Evolutionary conservation across 257 asterid species (phyloP).

Genomic region (Buddleja alternifolia): DNA sequence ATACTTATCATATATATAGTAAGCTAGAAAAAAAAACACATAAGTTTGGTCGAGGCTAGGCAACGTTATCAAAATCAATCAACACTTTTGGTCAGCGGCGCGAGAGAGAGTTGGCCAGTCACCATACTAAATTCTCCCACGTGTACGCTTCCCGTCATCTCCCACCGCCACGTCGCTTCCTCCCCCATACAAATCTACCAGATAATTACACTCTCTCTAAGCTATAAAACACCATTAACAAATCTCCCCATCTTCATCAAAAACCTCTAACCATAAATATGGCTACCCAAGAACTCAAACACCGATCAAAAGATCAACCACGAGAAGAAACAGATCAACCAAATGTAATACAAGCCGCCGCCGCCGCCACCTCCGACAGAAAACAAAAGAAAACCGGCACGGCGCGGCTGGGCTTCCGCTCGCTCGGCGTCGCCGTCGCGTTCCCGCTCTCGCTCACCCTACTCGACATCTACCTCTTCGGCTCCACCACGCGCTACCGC

Average conservation of each 20-base stretch:
- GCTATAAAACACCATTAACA: constrained; percentile 33
- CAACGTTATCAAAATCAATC: too few species aligned
- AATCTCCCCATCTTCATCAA: not conserved
- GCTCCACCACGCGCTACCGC: constrained; percentile 60
- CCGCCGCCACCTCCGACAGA: constrained; percentile 19
- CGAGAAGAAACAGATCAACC: constrained; percentile 12
- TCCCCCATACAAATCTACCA: constrained; percentile 26
- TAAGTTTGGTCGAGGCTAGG: too few species aligned
- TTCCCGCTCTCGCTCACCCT: constrained; percentile 60
- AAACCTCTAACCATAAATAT: constrained; percentile 20
- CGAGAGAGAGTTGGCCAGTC: constrained; percentile 11
- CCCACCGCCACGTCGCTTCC: constrained; percentile 44
- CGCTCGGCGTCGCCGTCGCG: constrained; percentile 63
- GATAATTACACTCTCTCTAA: constrained; percentile 39
- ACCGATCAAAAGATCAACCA: constrained; percentile 40
- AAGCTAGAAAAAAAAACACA: too few species aligned
- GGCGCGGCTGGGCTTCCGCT: constrained; percentile 77
- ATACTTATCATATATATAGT: too few species aligned
- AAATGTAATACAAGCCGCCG: not conserved
- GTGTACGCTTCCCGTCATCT: constrained; percentile 41
- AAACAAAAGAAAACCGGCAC: constrained; percentile 37
- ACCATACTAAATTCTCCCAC: constrained; percentile 23
- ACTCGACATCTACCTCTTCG: constrained; percentile 62
- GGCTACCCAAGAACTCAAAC: constrained; percentile 66
- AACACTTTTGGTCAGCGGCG: too few species aligned